Base-by-base conservation (phyloP, 306 rosid species). In the Amphicarpaea edgeworthii region DNA sequence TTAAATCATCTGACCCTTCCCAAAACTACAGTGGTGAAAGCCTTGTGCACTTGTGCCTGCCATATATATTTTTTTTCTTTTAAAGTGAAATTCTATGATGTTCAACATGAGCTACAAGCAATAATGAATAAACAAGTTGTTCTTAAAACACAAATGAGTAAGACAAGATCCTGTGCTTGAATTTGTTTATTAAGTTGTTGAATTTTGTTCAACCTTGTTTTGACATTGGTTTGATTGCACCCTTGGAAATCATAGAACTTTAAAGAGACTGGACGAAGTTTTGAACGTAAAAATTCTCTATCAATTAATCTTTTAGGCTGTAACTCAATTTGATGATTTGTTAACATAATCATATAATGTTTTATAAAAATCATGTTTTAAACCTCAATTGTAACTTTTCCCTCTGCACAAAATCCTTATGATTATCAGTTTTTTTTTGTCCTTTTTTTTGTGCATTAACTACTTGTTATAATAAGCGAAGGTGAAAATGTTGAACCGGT, bases 401-500 rank as follows among this genome's bases (percentile, higher is more conserved):
- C 32, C 68, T 40, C 17, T 68, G 19, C 12, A 50, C 53, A 20
- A 43, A 49, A 68, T 26, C 47, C 38, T 20, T 15, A 12, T 46
- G 20, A 50, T 37, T 17, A 15, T 28, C 34, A 10, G 7, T 72
- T 9, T 66, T 53, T 5, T 50, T 26, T 11, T 23, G 42, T 69
- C 76, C n/a, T 28, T 42, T 26, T 46, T 4, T 4, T 47, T 59
- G 12, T 30, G 20, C 45, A 67, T 60, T 81, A 66, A 73, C 75
- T 8, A 37, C 42, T 78, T 74, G 16, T 77, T 79, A 77, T 38
- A 55, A 46, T 60, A 45, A 77, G 77, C 59, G 82, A 70, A 94
- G 98, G 98, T 59, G 97, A 94, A 87, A 94, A 94, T 78, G 93
- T 92, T 72, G 98, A 94, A 83, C 98, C 98, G 0, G 81, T 3